A percentile compares a stretch with the other conserved stretches of the same genome.
phyloP scores from a whole-genome alignment of 495 filamentous ascomycete genomes.

The Trichoderma reesei region DNA sequence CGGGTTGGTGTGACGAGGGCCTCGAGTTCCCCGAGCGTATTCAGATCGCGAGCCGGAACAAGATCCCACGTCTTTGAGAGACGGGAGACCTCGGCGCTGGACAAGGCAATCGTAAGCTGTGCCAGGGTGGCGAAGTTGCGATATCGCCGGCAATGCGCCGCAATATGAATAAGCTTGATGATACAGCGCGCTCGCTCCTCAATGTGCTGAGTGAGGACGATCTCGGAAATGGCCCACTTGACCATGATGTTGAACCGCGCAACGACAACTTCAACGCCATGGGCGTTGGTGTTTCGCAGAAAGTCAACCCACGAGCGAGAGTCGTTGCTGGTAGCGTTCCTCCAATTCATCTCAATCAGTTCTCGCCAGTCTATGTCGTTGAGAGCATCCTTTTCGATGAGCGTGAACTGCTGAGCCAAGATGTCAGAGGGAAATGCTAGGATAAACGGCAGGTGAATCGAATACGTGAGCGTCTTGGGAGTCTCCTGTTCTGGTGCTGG shows the following conservation, averaged over 20 bases:
- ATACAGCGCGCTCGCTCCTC: constrained; percentile 78
- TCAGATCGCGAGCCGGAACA: constrained; percentile 58
- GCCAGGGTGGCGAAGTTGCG: constrained; percentile 96
- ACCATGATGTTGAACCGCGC: constrained; percentile 96
- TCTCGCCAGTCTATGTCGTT: constrained; percentile 98
- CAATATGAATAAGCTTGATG: constrained; percentile 88
- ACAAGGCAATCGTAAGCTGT: constrained; percentile 84
- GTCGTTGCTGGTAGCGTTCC: constrained; percentile 53
- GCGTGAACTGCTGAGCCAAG: constrained; percentile 86
- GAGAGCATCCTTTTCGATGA: constrained; percentile 92
- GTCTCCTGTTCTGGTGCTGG: constrained; percentile 26
- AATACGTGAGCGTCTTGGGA: constrained; percentile 22
- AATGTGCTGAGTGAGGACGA: constrained; percentile 71
- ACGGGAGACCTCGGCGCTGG: constrained; percentile 69
- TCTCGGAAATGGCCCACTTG: constrained; percentile 91
- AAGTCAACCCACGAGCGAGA: constrained; percentile 86
- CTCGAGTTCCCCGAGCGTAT: constrained; percentile 73
- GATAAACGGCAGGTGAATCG: constrained; percentile 77
- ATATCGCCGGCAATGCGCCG: constrained; percentile 69
- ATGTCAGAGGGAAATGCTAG: constrained; percentile 83
- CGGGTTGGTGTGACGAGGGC: constrained; percentile 71
- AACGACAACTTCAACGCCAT: constrained; percentile 90
- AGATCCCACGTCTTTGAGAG: constrained; percentile 74
- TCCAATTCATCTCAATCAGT: constrained; percentile 89
- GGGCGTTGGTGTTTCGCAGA: constrained; percentile 66